Percentiles rank a stretch among this genome's conserved stretches.
Evolutionary conservation across 495 filamentous ascomycete genomes (phyloP).

Genomic region (Daldinia bambusicola): DNA sequence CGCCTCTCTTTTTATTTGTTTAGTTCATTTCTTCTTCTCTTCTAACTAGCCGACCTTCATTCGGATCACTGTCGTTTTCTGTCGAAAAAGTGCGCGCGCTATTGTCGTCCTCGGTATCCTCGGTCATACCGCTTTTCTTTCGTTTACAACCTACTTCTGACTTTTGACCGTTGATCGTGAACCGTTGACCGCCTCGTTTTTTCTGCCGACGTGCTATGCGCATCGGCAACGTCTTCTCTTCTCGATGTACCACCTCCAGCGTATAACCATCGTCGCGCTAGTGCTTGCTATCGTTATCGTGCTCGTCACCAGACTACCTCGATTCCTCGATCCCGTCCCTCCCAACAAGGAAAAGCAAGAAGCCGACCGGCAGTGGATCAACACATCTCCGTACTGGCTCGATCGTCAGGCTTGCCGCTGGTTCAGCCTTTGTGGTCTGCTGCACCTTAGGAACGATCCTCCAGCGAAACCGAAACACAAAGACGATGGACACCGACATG

Average conservation of each 20-base stretch:
- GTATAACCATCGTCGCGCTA: constrained; percentile 46
- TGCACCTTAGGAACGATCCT: constrained; percentile 67
- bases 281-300: constrained; percentile 49
- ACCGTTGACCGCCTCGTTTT: constrained; percentile 5
- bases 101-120: constrained; percentile 9
- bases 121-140: constrained; percentile 33
- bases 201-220: constrained; percentile 38
- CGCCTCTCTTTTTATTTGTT: constrained; percentile 20
- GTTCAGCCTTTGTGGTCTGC: constrained; percentile 74
- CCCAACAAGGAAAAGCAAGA: constrained; percentile 57
- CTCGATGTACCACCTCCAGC: constrained; percentile 52
- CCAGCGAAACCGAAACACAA: constrained; percentile 51
- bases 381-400: constrained; percentile 74
- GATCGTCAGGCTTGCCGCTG: constrained; percentile 80
- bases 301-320: constrained; percentile 50
- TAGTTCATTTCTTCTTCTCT: neutral
- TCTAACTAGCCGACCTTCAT: constrained; percentile 33
- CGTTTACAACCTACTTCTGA: neutral
- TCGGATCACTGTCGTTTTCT: constrained; percentile 30
- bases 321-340: constrained; percentile 55
- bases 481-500: constrained; percentile 37
- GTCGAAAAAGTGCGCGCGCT: constrained; percentile 8
- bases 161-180: constrained; percentile 7
- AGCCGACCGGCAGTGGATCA: constrained; percentile 76
- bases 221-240: constrained; percentile 33